These are phyloP conservation scores for Rhodotorula mucilaginosa DNA, from an alignment of 1,284 basidiomycete genomes.

Conservation along the genomic window DNA sequence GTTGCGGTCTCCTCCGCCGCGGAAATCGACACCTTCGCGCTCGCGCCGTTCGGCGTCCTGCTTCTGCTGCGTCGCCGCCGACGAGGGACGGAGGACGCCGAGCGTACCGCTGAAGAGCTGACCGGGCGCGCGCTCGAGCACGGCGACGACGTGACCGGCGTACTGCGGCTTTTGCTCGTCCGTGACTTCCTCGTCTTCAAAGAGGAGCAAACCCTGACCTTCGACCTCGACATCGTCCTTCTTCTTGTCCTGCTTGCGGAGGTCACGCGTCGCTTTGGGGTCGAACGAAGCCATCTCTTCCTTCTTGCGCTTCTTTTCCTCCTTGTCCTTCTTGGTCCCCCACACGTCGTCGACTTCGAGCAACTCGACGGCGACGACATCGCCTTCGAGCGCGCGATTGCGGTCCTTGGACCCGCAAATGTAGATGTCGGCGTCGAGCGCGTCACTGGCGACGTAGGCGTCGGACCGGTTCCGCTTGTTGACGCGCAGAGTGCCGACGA, in stretches of 20 bases:
- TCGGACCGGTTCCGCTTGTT: conserved; percentile 93
- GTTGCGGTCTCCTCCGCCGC: conserved; percentile 13
- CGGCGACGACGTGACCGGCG: conserved; percentile 47
- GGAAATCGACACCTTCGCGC: conserved; percentile 77
- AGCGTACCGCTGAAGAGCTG: conserved; percentile 97
- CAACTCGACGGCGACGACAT: conserved; percentile 97
- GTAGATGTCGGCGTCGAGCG: conserved; percentile 97
- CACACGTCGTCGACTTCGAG: conserved; percentile 98
- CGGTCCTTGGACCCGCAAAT: conserved; percentile 79
- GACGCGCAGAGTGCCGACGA: conserved; percentile 94
- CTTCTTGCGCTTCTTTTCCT: conserved; percentile 99
- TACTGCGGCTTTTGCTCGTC: conserved; percentile 94
- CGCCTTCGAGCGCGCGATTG: conserved; percentile 96
- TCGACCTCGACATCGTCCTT: conserved; percentile 99
- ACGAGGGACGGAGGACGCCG: conserved; percentile 90
- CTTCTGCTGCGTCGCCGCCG: conserved; percentile 98
- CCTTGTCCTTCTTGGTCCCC: conserved; percentile 99
- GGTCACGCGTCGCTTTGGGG: conserved; percentile 58
- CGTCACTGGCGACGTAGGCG: conserved; percentile 98
- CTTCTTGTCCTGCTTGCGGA: conserved; percentile 95
- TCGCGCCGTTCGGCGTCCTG: conserved; percentile 96
- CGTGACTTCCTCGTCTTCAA: conserved; percentile 95
- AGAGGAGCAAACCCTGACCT: conserved; percentile 91
- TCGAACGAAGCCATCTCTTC: conserved; percentile 96
- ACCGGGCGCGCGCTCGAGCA: conserved; percentile 94